These are phyloP conservation scores for Sclerotinia trifoliorum DNA, from an alignment of 2,329 filamentous ascomycete species.

Conservation along the genomic window DNA sequence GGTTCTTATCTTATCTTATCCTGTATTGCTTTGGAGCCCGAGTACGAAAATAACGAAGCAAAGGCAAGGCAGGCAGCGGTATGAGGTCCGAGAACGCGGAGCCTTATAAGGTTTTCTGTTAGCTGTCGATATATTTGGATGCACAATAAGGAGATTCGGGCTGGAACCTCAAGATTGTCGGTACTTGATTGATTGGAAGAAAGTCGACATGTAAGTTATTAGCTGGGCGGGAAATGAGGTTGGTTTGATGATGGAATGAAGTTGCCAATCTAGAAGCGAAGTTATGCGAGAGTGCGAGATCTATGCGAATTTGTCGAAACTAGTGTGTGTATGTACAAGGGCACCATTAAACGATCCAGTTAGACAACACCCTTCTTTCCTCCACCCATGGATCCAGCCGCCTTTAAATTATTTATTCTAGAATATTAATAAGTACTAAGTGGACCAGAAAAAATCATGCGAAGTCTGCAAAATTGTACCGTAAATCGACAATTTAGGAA, in stretches of 20 bases:
- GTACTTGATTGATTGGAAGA: not conserved
- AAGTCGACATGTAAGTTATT: no score
- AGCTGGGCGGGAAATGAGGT: not conserved
- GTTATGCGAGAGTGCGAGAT: slow-evolving; percentile 7
- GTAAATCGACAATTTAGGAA: not conserved
- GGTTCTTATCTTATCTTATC: slow-evolving; percentile 1
- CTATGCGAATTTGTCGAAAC: no score
- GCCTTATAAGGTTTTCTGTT: not conserved
- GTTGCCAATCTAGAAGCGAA: not conserved
- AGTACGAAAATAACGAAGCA: not conserved
- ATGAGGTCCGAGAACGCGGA: not conserved
- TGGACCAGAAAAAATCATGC: not conserved
- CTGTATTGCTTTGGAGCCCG: no score
- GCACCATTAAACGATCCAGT: not conserved
- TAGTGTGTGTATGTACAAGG: no score
- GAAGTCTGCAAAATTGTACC: not conserved
- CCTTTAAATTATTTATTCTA: not conserved
- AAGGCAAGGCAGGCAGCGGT: no score
- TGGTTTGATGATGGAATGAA: slow-evolving; percentile 4
- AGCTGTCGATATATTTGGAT: not conserved
- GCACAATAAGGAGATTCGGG: no score
- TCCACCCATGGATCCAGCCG: no score
- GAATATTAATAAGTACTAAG: not conserved
- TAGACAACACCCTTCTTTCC: no score
- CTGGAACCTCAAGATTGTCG: not conserved